Percentiles rank a stretch among this genome's conserved stretches.
Conservation (phyloP, 2,329 filamentous ascomycete genomes). For the Sordariomycetes sp. region DNA sequence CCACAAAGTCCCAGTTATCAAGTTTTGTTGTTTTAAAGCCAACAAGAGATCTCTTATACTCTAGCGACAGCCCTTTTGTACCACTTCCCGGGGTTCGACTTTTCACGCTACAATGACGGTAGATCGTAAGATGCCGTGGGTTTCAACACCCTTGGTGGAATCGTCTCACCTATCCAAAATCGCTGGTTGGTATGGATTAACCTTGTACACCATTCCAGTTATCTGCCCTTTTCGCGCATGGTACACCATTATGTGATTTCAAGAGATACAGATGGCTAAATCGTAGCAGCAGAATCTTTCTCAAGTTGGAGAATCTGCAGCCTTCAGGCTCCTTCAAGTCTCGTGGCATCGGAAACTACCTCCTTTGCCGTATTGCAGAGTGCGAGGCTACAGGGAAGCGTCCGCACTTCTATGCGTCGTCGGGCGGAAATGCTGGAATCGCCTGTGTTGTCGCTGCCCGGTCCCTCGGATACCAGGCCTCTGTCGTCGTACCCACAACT, state of each 20-base stretch:
- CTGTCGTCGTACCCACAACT: conserved; percentile 58
- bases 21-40: neutral
- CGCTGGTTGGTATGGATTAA: neutral
- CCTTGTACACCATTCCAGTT: too few species aligned
- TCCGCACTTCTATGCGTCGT: conserved; percentile 64
- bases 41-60: neutral
- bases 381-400: conserved; percentile 11
- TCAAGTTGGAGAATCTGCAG: conserved; percentile 78
- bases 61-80: neutral
- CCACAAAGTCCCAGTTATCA: neutral
- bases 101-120: neutral
- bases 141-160: conserved; percentile 1
- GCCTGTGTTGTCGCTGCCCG: conserved; percentile 64
- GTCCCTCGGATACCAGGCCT: conserved; percentile 52
- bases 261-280: conserved; percentile 5
- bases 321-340: conserved; percentile 83
- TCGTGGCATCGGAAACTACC: conserved; percentile 59
- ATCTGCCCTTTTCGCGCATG: neutral
- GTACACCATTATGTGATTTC: conserved; percentile 6
- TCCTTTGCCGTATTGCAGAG: conserved; percentile 27
- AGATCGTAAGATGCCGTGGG: neutral
- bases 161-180: conserved; percentile 1
- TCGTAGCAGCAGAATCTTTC: conserved; percentile 54
- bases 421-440: conserved; percentile 74
- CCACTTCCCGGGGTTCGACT: neutral